Base-by-base conservation (phyloP, 352 stramenopile genomes). In the Pythium pyrilobum region DNA sequence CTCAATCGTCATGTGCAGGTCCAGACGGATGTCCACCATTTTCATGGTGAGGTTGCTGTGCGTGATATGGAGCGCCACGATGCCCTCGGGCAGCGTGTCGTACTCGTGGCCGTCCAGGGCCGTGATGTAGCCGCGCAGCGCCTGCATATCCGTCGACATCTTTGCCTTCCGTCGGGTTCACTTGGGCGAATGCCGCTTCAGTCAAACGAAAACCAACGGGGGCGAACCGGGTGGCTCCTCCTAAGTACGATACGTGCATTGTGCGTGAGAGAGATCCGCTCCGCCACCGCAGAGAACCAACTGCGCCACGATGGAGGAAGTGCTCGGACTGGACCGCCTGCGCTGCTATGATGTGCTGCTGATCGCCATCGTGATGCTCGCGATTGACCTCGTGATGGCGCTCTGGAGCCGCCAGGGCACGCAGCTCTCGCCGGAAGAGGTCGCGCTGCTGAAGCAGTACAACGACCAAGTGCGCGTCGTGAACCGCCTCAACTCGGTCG, bases 1-100 rank as follows among this genome's bases (percentile, higher is more conserved):
- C 23, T 71, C 78, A 43, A 97, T 78, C 31, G 87, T 96, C 57
- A 92, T 66, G 59, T 96, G 83, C 74, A 97, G 62, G 59, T 98
- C 92, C 57, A 99, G 88, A 5, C 96, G 95, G 56, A 99, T 97
- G 78, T 98, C 96, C 52, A 98, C 86, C 81, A 98, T 97, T 56
- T 93, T 78, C 66, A 97, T 88, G 47, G 91, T 76, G n/a, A 99
- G 78, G 72, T 99, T 98, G 63, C 82, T 98, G 77, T 99, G 96
- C 10, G 96, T 98, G 54, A 99, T 95, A 67, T 98, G 93, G 48
- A 99, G 76, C 55, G 92, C 86, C 18, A 98, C 81, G 15, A 98
- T 81, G 18, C 86, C 90, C 20, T 95, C 76, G 4, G 87, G 74
- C 1, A 97, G 64, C 27, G 76, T 77, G 31, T 87, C 77, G 66